These are phyloP conservation scores for Daldinia caldariorum DNA, from an alignment of 495 filamentous ascomycete species.

Conservation along the genomic window DNA sequence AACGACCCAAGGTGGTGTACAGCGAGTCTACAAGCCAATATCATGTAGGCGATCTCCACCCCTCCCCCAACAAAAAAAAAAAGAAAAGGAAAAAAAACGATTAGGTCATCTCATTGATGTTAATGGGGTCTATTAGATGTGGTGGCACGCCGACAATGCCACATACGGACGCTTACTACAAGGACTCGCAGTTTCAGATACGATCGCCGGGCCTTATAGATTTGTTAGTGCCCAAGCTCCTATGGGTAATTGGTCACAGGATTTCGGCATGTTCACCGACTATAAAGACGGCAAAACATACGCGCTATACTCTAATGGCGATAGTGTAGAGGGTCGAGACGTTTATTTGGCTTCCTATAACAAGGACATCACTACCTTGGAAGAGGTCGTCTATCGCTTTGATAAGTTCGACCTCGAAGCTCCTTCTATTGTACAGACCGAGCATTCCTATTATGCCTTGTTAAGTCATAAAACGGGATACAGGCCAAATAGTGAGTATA, in stretches of 20 bases:
- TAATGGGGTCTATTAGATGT: conserved; percentile 51
- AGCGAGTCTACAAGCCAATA: conserved; percentile 50
- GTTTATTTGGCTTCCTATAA: conserved; percentile 56
- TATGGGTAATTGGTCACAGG: conserved; percentile 59
- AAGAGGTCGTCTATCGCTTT: conserved; percentile 54
- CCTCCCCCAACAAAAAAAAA: no score
- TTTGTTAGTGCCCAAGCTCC: conserved; percentile 55
- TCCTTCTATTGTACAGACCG: conserved; percentile 57
- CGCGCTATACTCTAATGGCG: conserved; percentile 58
- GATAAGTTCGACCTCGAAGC: conserved; percentile 60
- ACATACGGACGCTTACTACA: conserved; percentile 56
- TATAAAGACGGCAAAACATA: conserved; percentile 56
- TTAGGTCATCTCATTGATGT: background rate
- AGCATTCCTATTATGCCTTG: conserved; percentile 55
- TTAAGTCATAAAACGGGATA: conserved; percentile 62
- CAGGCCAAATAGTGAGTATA: conserved; percentile 54
- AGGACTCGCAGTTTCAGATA: conserved; percentile 53
- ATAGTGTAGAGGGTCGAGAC: conserved; percentile 52
- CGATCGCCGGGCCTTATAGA: conserved; percentile 53
- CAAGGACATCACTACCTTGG: conserved; percentile 48
- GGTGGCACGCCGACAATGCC: conserved; percentile 60
- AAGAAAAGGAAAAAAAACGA: no score
- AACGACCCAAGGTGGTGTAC: conserved; percentile 58
- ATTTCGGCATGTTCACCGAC: conserved; percentile 59
- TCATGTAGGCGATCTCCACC: conserved; percentile 46